Evolutionary conservation across 768 basidiomycete genomes (phyloP).

Genomic region (Podaxis sp.): DNA sequence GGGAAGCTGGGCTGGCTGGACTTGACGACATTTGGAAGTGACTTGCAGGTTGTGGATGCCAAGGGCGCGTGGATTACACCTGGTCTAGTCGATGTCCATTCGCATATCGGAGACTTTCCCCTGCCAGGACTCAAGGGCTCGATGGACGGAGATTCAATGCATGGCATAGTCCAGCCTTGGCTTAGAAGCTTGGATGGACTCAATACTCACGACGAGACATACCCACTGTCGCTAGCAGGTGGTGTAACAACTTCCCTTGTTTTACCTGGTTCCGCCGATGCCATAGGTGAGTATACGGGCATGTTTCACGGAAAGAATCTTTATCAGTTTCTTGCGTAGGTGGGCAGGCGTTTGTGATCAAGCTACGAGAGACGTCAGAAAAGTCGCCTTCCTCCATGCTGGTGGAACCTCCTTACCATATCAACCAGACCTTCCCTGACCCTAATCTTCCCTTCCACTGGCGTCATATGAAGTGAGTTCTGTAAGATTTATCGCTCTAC

Average conservation of each 20-base stretch:
- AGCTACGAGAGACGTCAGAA: conserved; percentile 71
- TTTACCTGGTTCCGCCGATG: conserved; percentile 71
- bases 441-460: conserved; percentile 52
- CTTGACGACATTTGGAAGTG: conserved; percentile 26
- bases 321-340: conserved; percentile 32
- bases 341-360: conserved; percentile 78
- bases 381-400: conserved; percentile 73
- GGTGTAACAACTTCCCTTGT: conserved; percentile 79
- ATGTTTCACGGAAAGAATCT: neutral
- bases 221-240: conserved; percentile 67
- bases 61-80: conserved; percentile 79
- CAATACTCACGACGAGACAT: conserved; percentile 80
- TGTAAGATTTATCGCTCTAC: neutral
- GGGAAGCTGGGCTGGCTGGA: conserved; percentile 40
- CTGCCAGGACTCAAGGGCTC: conserved; percentile 53
- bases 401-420: conserved; percentile 69
- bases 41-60: conserved; percentile 57
- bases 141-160: conserved; percentile 54
- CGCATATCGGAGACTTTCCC: conserved; percentile 59
- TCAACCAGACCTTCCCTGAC: conserved; percentile 51
- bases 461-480: conserved; percentile 73
- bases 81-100: conserved; percentile 69
- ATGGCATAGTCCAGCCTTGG: conserved; percentile 53
- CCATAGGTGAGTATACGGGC: conserved; percentile 45
- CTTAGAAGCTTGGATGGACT: conserved; percentile 75